Conservation (phyloP, 352 stramenopile species). For the Globisporangium cylindrosporum region DNA sequence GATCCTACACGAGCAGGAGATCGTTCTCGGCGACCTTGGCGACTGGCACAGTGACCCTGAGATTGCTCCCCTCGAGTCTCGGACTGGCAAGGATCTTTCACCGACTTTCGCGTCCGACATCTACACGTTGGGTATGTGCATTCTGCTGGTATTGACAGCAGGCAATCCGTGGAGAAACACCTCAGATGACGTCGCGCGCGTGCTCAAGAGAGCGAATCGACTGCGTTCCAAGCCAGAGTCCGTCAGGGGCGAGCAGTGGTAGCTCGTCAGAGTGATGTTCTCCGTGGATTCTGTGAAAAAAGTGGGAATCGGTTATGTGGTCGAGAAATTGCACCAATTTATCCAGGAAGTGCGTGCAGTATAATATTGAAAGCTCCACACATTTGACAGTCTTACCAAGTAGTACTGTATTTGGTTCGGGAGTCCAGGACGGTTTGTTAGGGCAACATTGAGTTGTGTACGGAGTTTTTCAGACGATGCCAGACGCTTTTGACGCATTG, state of each 20-base stretch:
- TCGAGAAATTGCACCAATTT: background rate
- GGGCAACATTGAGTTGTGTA: too few species aligned
- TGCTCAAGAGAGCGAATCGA: background rate
- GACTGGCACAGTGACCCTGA: background rate
- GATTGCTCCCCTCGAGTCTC: background rate
- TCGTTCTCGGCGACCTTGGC: background rate
- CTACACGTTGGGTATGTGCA: background rate
- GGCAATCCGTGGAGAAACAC: background rate
- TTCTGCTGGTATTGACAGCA: background rate
- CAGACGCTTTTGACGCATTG: too few species aligned
- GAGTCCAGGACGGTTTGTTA: too few species aligned
- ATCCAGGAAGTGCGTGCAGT: background rate
- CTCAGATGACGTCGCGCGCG: background rate
- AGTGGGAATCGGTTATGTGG: background rate
- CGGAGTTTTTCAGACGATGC: too few species aligned
- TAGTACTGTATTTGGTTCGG: too few species aligned
- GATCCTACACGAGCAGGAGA: background rate
- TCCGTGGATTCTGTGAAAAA: background rate
- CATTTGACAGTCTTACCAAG: too few species aligned
- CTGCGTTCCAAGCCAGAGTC: background rate
- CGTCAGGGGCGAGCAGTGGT: background rate
- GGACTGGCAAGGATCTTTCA: background rate
- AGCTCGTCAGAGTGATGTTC: background rate
- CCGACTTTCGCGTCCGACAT: background rate
- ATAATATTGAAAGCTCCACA: too few species aligned